Conservation (phyloP, 352 stramenopile genomes). For the Lagenidium giganteum region DNA sequence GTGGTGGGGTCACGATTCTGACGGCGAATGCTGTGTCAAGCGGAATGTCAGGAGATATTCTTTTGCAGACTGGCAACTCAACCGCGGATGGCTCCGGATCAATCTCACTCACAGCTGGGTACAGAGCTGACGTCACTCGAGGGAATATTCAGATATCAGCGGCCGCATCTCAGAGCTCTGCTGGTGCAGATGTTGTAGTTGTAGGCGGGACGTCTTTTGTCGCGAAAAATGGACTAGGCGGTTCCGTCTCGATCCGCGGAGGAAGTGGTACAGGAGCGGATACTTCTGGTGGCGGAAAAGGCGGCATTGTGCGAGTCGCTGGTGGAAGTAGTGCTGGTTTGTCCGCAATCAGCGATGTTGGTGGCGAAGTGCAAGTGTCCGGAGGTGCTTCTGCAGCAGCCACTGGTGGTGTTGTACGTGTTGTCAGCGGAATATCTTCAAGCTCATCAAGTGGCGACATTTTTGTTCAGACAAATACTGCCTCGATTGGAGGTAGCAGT, state of each 20-base stretch:
- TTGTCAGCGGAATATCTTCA: slow-evolving; percentile 38
- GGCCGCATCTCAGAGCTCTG: slow-evolving; percentile 31
- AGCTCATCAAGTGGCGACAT: slow-evolving; percentile 43
- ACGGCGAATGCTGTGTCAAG: slow-evolving; percentile 30
- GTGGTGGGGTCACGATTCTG: slow-evolving; percentile 31
- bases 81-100: slow-evolving; percentile 24
- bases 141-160: slow-evolving; percentile 31
- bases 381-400: slow-evolving; percentile 34
- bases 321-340: slow-evolving; percentile 42
- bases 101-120: too few relatives aligned
- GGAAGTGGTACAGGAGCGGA: slow-evolving; percentile 34
- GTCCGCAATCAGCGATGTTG: slow-evolving; percentile 29
- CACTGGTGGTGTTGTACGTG: slow-evolving; percentile 34
- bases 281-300: slow-evolving; percentile 28
- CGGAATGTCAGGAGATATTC: slow-evolving; percentile 31
- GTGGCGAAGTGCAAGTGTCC: slow-evolving; percentile 28
- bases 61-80: slow-evolving; percentile 35
- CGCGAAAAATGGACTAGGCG: slow-evolving; percentile 27
- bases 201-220: too few relatives aligned
- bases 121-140: too few relatives aligned
- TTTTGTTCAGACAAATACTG: slow-evolving; percentile 26
- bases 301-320: slow-evolving; percentile 31
- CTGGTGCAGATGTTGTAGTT: too few relatives aligned
- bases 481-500: slow-evolving; percentile 26
- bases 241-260: slow-evolving; percentile 27